A percentile compares a stretch with the other conserved stretches of the same genome.
Evolutionary conservation across 2,329 filamentous ascomycete genomes (phyloP).

Genomic region (Calonectria hongkongensis): DNA sequence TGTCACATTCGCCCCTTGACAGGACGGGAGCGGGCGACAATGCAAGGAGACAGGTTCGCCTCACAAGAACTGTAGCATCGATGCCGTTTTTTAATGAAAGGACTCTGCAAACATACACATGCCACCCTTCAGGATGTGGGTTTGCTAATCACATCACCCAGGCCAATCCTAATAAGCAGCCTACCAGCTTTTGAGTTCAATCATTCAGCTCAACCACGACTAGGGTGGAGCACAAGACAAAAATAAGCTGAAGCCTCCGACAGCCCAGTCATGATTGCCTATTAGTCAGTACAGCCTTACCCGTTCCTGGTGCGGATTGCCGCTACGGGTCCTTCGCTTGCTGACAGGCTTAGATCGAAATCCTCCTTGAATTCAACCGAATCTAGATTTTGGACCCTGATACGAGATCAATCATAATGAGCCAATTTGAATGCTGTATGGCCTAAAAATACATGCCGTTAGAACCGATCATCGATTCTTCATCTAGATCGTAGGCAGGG

Average conservation of each 20-base stretch:
- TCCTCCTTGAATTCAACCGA: neutral
- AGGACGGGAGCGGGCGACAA: neutral
- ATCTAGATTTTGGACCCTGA: neutral
- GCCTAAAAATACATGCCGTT: neutral
- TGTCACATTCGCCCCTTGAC: neutral
- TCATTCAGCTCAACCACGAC: neutral
- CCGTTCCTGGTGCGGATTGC: neutral
- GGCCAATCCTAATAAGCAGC: too few species aligned
- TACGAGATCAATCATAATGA: neutral
- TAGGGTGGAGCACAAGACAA: neutral
- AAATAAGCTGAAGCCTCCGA: neutral
- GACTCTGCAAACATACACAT: neutral
- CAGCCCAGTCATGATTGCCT: neutral
- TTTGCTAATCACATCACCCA: too few species aligned
- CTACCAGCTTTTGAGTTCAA: neutral
- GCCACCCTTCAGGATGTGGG: too few species aligned
- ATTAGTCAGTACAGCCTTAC: neutral
- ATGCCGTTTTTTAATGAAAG: neutral
- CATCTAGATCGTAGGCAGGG: neutral
- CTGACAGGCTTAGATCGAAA: neutral
- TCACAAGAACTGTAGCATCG: neutral
- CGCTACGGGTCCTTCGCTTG: neutral
- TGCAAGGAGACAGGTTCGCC: neutral
- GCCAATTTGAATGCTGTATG: neutral
- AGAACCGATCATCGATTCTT: too few species aligned